phyloP scores from a whole-genome alignment of 495 filamentous ascomycete species.

The Aspergillus cristatus region DNA sequence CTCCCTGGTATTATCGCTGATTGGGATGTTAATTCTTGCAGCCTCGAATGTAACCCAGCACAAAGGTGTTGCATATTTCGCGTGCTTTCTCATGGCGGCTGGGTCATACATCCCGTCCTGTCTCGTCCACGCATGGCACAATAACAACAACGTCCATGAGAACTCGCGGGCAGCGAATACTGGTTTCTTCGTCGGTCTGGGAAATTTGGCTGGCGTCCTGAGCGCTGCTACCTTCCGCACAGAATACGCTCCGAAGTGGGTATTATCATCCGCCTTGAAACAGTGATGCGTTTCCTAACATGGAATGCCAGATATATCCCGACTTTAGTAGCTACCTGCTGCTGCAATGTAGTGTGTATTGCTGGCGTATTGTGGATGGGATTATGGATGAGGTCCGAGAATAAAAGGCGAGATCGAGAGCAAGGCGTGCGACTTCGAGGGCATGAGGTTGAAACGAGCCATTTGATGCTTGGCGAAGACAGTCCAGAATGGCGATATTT shows the following conservation, averaged over 20 bases:
- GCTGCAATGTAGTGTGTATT: constrained; percentile 55
- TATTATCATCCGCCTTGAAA: neutral
- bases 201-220: constrained; percentile 66
- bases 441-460: constrained; percentile 50
- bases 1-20: constrained; percentile 55
- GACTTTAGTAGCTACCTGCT: constrained; percentile 59
- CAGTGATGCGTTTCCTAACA: neutral
- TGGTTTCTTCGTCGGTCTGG: constrained; percentile 47
- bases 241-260: constrained; percentile 54
- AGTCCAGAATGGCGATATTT: constrained; percentile 60
- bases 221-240: constrained; percentile 58
- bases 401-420: constrained; percentile 47
- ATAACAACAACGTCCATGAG: constrained; percentile 67
- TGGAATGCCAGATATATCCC: constrained; percentile 39
- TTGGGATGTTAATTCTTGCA: constrained; percentile 60
- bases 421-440: constrained; percentile 49
- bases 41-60: constrained; percentile 49
- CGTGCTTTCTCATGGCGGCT: constrained; percentile 67
- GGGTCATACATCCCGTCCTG: constrained; percentile 32
- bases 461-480: constrained; percentile 49
- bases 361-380: constrained; percentile 47
- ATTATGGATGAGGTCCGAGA: constrained; percentile 57
- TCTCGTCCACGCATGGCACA: constrained; percentile 49
- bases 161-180: constrained; percentile 37
- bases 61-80: constrained; percentile 58